Evolutionary conservation across 164 flowering plant species (phyloP).

Genomic region (Stephania cephalantha): DNA sequence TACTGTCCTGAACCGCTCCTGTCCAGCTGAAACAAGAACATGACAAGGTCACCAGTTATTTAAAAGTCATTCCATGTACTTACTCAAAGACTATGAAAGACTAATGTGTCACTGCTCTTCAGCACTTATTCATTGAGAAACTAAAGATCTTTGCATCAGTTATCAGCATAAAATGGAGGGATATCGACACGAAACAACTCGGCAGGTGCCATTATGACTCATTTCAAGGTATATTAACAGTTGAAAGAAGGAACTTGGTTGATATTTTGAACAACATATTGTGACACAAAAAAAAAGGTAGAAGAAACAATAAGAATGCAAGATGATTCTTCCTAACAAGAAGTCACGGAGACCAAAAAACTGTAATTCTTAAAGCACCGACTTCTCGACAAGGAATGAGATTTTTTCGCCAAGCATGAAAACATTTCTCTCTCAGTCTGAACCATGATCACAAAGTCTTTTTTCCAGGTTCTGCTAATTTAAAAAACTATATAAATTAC

Average conservation of each 20-base stretch:
- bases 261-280: neutral
- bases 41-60: conserved; percentile 3
- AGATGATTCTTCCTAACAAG: neutral
- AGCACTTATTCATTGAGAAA: neutral
- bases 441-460: too few species aligned
- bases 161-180: neutral
- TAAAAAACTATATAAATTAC: neutral
- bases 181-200: neutral
- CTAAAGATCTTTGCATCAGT: neutral
- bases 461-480: neutral
- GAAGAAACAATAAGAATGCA: neutral
- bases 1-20: conserved; percentile 86
- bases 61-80: neutral
- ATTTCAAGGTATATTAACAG: neutral
- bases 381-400: neutral
- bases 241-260: neutral
- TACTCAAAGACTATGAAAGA: neutral
- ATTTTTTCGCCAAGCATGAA: neutral
- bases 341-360: neutral
- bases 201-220: neutral
- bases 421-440: neutral
- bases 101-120: neutral
- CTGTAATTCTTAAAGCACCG: neutral
- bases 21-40: conserved; percentile 73
- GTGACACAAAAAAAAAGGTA: neutral